Base-by-base conservation (phyloP, 768 basidiomycete species). In the Mycena vulgaris region DNA sequence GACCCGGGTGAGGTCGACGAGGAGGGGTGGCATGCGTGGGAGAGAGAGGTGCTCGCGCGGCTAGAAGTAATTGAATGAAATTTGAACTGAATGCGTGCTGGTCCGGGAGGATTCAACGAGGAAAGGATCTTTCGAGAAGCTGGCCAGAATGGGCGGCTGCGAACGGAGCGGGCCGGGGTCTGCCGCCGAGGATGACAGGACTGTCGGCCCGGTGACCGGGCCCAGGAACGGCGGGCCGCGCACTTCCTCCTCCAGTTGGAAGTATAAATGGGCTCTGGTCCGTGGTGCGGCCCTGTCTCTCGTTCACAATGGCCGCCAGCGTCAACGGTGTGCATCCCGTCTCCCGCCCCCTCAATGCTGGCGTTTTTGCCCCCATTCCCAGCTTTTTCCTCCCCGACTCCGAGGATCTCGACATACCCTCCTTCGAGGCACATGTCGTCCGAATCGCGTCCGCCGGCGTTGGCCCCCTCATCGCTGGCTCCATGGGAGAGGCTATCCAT, bases 401-500 rank as follows among this genome's bases (percentile, higher is more conserved):
- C 47, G 94, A 97, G 80, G 95, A 96, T 74, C 88, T 97, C 63
- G 95, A 96, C 80, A 78, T 96, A 37, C 83, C 85, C 17, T 79
- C 92, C 0, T 93, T 96, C 74, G 86, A 91, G 75, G 80, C 83
- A 11, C 95, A 95, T 81, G 85, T 94, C 49, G 82, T 88, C 61
- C 86, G 85, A 49, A 81, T 90, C 53, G 94, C 92, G 11, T 81
- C 82, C 56, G 91, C 89, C 16, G 93, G 93, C 28, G 90, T 94
- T 71, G 87, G 83, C 10, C 92, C 92, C 19, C 82, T 97, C 69
- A 83, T 95, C 57, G 87, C 90, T 37, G 95, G 95, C 21, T 92
- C 93, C 6, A 94, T 94, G 93, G 92, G 95, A 73, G 95, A 97
- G 78, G 95, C 93, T 23, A 87, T 90, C 70, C 95, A 96, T 76